Percentiles rank a stretch among this genome's conserved stretches.
These are phyloP conservation scores for Lathyrus oleraceus DNA, from an alignment of 306 rosid species.

Conservation along the genomic window DNA sequence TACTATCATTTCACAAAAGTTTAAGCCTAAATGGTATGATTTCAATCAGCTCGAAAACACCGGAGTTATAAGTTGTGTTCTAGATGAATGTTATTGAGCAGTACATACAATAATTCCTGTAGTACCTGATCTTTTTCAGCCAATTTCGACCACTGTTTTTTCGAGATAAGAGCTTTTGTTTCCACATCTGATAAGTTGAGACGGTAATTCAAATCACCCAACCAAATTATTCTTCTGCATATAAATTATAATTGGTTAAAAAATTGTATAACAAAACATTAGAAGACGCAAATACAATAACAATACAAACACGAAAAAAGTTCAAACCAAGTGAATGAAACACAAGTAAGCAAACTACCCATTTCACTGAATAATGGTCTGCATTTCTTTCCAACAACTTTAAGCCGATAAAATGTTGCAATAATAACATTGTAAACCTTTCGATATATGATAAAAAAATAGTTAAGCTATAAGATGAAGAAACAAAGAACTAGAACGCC, in stretches of 20 bases:
- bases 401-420: too few species aligned
- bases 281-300: neutral
- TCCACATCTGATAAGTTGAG: slow-evolving; percentile 67
- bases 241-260: slow-evolving; percentile 24
- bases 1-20: neutral
- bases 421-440: too few species aligned
- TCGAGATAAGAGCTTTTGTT: slow-evolving; percentile 69
- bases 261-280: neutral
- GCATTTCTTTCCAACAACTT: too few species aligned
- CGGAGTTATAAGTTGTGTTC: slow-evolving; percentile 12
- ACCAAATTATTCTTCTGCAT: slow-evolving; percentile 85
- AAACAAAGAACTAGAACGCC: too few species aligned
- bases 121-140: slow-evolving; percentile 88
- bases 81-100: slow-evolving; percentile 6
- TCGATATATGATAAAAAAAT: too few species aligned
- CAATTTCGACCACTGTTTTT: slow-evolving; percentile 73
- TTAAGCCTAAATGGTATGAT: neutral
- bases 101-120: neutral
- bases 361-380: too few species aligned
- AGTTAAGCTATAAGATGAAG: too few species aligned
- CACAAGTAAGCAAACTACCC: too few species aligned
- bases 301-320: too few species aligned
- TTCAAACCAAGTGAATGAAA: too few species aligned
- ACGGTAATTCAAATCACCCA: slow-evolving; percentile 95
- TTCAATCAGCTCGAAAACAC: slow-evolving; percentile 36